phyloP scores from a whole-genome alignment of 116 monocot species.

The Dioscorea cayenensis region DNA sequence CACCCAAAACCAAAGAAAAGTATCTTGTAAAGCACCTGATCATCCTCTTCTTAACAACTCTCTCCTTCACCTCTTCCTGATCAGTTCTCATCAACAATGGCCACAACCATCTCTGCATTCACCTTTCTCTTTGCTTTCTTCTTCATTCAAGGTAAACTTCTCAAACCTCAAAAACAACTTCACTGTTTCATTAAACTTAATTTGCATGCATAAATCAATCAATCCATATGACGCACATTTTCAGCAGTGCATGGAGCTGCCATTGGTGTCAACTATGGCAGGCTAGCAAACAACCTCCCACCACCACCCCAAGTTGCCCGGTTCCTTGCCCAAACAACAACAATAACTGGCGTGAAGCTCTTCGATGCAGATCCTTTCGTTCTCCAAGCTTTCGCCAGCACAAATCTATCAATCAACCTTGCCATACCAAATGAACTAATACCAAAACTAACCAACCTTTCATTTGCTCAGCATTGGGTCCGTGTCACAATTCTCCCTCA shows the following conservation, averaged over 20 bases:
- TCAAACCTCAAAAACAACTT: not conserved
- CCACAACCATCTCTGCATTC: not conserved
- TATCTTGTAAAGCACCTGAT: too few relatives aligned
- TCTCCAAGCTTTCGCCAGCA: constrained; percentile 37
- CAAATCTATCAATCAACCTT: constrained; percentile 23
- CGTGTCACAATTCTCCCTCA: constrained; percentile 23
- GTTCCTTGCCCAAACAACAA: constrained; percentile 27
- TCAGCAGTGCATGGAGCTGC: not conserved
- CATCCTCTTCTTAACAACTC: too few relatives aligned
- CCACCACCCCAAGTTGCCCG: constrained; percentile 29
- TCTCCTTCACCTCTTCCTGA: not conserved
- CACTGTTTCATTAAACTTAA: not conserved
- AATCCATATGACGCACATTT: not conserved
- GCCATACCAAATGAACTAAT: constrained; percentile 33
- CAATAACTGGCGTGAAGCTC: constrained; percentile 41
- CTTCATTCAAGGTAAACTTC: not conserved
- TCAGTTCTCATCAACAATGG: not conserved
- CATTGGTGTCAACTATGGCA: constrained; percentile 58
- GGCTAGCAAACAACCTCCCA: constrained; percentile 44
- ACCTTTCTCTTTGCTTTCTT: not conserved
- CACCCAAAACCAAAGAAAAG: too few relatives aligned
- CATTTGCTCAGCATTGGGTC: constrained; percentile 37
- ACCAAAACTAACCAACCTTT: constrained; percentile 24
- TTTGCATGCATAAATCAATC: not conserved
- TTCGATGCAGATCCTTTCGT: constrained; percentile 34